phyloP scores from a whole-genome alignment of 768 basidiomycete genomes.

The Inosperma sp. region DNA sequence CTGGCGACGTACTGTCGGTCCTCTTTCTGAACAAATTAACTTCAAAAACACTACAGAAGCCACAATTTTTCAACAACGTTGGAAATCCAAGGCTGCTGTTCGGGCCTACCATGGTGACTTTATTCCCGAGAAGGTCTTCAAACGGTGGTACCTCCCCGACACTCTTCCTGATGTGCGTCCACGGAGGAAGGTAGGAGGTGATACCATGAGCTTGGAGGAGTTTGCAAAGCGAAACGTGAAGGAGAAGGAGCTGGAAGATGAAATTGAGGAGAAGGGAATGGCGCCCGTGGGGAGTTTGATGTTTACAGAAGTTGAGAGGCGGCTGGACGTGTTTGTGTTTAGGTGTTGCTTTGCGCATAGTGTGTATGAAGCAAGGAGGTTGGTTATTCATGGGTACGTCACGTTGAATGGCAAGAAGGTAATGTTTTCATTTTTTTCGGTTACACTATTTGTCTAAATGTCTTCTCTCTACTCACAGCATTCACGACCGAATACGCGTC shows the following conservation, averaged over 20 bases:
- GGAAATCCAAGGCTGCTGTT: constrained; percentile 79
- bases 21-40: constrained; percentile 43
- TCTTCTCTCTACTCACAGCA: constrained; percentile 46
- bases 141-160: constrained; percentile 88
- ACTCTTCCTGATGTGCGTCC: constrained; percentile 83
- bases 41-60: constrained; percentile 51
- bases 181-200: constrained; percentile 43
- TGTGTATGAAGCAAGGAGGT: constrained; percentile 82
- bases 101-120: constrained; percentile 95
- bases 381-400: constrained; percentile 86
- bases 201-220: constrained; percentile 45
- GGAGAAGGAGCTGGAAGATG: constrained; percentile 44
- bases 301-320: constrained; percentile 89
- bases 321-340: constrained; percentile 91
- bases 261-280: constrained; percentile 57
- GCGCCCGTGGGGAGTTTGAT: constrained; percentile 95
- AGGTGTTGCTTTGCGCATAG: constrained; percentile 82
- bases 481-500: constrained; percentile 75
- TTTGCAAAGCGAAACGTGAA: constrained; percentile 56
- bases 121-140: constrained; percentile 90
- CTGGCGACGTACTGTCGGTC: constrained; percentile 66
- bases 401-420: constrained; percentile 88
- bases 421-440: constrained; percentile 22
- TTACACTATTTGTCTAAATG: background rate
- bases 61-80: constrained; percentile 88